Percentiles rank a stretch among this genome's conserved stretches.
Conservation (phyloP, 306 rosid species). For the Vigna trinervia region DNA sequence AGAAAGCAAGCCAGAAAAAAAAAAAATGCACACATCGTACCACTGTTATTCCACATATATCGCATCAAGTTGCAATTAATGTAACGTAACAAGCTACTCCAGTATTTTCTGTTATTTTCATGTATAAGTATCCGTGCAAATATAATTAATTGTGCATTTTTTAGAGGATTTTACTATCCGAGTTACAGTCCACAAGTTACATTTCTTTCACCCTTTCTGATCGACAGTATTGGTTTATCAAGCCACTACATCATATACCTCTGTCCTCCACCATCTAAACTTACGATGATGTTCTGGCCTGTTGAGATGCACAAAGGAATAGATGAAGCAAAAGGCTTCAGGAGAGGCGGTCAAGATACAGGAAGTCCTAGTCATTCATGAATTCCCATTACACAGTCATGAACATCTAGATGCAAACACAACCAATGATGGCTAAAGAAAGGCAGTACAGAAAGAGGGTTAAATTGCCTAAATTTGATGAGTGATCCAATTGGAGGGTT, state of each 20-base stretch:
- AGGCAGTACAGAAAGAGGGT: not conserved
- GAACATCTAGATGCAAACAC: not conserved
- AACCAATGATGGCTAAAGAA: not conserved
- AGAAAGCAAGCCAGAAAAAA: not conserved
- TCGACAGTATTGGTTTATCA: no score
- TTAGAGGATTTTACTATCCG: no score
- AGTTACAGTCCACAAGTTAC: no score
- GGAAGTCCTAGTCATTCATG: slow-evolving; percentile 4
- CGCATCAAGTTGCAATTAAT: not conserved
- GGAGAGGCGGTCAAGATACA: not conserved
- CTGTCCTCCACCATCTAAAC: no score
- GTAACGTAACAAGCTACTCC: not conserved
- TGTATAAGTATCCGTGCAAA: no score
- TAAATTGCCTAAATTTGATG: not conserved
- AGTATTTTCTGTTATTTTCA: no score
- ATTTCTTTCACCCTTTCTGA: no score
- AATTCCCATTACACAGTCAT: not conserved
- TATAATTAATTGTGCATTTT: no score
- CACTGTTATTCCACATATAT: not conserved
- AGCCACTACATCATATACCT: no score
- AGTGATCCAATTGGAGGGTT: not conserved
- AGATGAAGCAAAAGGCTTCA: not conserved
- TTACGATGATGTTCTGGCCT: no score
- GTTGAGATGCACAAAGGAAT: not conserved
- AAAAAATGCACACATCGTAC: not conserved